Evolutionary conservation across 163 green algal species (phyloP), one percentile per base, ranked within the genome.

Genomic region (Scenedesmus sp.): DNA sequence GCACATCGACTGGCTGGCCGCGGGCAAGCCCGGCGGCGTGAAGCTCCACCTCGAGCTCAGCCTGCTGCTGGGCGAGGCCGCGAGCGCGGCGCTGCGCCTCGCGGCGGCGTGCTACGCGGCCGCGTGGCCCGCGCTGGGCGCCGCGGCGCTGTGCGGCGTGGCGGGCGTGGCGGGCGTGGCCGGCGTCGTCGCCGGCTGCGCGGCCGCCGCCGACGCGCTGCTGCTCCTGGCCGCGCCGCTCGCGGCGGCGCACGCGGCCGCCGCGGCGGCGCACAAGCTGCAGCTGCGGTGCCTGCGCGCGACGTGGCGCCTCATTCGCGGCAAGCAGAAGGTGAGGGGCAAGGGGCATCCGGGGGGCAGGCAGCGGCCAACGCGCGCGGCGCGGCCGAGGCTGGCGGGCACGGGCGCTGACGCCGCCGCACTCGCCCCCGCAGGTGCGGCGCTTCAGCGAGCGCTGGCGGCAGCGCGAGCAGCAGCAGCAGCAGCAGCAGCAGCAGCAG

Each of bases 241-340:
- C 24, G 54, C 31, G 64, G 6, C 18, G 2, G 53, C 31, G 36
- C 75, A 74, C 48, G 24, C 28, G 7, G 28, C 14, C 1, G 24
- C 64, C 51, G 57, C 72, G 1, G 29, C 13, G 9, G 2, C 77
- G 18, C 54, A 80, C 31, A 45, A 45, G 14, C 26, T 78, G n/a
- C 80, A 86, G 47, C 60, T 82, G n/a, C 26, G 29, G 0, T 70
- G 62, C 51, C 47, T 86, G 34, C n/a, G 3, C 4, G 44, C 34
- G 3, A 82, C 67, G 2, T 86, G 80, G 80, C n/a, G 73, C 9
- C 70, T 86, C 28, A 82, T 86, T 24, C 34, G 78, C 22, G 78
- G 72, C 36, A 66, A 62, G 28, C 47, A 71, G 42, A 60, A 70
- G 57, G 57, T 71, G 56, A n/a, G n/a, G n/a, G n/a, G n/a, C n/a